Percentiles rank a stretch among this genome's conserved stretches.
These are phyloP conservation scores for Avena atlantica DNA, from an alignment of 176 grass and related monocot genomes.

Conservation along the genomic window DNA sequence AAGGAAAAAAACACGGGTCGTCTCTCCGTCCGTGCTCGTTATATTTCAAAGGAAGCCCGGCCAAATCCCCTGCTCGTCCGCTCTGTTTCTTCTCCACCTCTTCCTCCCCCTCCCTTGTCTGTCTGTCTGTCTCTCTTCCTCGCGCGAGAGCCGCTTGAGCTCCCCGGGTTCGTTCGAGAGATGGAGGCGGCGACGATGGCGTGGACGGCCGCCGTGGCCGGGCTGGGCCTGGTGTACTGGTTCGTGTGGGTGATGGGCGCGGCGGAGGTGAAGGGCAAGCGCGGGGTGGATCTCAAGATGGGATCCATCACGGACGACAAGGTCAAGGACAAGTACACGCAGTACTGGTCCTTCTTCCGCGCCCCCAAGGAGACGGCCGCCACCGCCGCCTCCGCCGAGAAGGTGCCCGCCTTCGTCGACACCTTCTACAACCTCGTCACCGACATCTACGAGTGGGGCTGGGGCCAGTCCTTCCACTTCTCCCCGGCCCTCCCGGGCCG, in stretches of 20 bases:
- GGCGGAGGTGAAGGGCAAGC: conserved; percentile 98
- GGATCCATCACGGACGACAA: conserved; percentile 83
- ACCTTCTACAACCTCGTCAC: conserved; percentile 99
- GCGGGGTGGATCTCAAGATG: conserved; percentile 97
- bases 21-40: not conserved
- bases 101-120: not conserved
- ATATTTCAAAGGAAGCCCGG: conserved; percentile 26
- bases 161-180: not conserved
- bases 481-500: conserved; percentile 68
- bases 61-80: conserved; percentile 30
- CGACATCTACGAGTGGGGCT: conserved; percentile 99
- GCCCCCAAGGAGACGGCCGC: conserved; percentile 84
- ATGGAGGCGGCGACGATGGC: conserved; percentile 82
- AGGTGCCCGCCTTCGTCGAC: conserved; percentile 92
- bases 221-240: conserved; percentile 71
- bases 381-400: conserved; percentile 55
- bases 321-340: conserved; percentile 94
- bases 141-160: not conserved
- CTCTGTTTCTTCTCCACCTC: not conserved
- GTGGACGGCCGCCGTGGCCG: conserved; percentile 74
- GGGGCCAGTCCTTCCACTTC: conserved; percentile 99
- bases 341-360: conserved; percentile 99
- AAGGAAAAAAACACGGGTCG: not conserved
- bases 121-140: too few species aligned
- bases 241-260: conserved; percentile 99